Evolutionary conservation across 2,329 filamentous ascomycete species (phyloP).

Genomic region (Arthrobotrys sinensis): DNA sequence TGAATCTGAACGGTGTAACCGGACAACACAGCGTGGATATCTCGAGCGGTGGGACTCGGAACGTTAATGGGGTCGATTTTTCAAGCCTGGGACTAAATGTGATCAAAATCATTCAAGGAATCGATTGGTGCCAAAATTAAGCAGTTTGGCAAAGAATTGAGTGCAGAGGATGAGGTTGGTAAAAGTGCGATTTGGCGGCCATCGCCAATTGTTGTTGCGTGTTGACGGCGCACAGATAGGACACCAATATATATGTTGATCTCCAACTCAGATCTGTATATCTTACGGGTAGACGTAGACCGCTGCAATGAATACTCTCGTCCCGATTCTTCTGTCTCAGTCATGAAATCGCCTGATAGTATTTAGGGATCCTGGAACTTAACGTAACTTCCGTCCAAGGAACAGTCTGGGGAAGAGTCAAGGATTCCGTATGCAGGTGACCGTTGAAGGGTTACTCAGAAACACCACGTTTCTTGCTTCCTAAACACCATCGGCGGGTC

Average conservation of each 20-base stretch:
- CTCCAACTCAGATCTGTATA: too few species aligned
- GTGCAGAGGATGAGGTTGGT: neutral
- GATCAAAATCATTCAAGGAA: neutral
- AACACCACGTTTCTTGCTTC: slow-evolving; percentile 2
- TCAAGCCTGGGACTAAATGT: neutral
- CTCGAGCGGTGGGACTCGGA: neutral
- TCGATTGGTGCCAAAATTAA: slow-evolving; percentile 1
- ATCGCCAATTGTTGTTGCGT: neutral
- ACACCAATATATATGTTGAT: too few species aligned
- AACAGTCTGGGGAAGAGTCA: too few species aligned
- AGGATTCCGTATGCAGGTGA: neutral
- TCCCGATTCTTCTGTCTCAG: too few species aligned
- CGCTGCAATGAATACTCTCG: too few species aligned
- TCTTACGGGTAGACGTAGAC: too few species aligned
- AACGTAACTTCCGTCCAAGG: too few species aligned
- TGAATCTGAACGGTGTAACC: too few species aligned
- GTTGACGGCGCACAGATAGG: too few species aligned
- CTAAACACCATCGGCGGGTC: neutral
- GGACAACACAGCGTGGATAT: neutral
- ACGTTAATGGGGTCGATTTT: neutral
- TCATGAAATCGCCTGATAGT: neutral
- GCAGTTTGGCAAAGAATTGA: slow-evolving; percentile 1
- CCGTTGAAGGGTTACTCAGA: neutral
- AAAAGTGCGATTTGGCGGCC: neutral
- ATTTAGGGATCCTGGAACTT: neutral